Conservation (phyloP, 2,329 filamentous ascomycete genomes). For the Cercospora beticola region DNA sequence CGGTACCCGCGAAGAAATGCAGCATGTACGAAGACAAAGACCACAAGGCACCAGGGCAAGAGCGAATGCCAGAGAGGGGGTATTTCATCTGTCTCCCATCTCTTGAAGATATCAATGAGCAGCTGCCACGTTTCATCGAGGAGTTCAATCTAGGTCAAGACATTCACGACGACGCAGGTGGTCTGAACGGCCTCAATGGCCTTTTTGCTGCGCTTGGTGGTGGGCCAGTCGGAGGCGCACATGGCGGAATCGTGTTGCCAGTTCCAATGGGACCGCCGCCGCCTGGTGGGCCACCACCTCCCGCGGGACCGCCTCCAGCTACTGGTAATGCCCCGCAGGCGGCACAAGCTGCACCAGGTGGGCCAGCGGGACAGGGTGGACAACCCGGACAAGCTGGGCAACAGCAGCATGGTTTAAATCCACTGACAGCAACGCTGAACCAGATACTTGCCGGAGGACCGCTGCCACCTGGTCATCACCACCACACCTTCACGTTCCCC, state of each 20-base stretch:
- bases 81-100: conserved; percentile 19
- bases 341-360: not conserved
- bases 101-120: conserved; percentile 12
- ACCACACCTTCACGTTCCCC: not conserved
- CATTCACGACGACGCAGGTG: conserved; percentile 2
- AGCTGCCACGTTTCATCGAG: conserved; percentile 19
- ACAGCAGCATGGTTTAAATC: not conserved
- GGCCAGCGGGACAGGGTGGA: not conserved
- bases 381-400: not conserved
- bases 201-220: conserved; percentile 5
- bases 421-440: not conserved
- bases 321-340: not conserved
- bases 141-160: conserved; percentile 16
- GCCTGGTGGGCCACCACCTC: not conserved
- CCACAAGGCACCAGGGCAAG: conserved; percentile 5
- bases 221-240: not conserved
- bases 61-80: conserved; percentile 11
- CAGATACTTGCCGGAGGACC: not conserved
- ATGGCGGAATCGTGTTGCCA: conserved; percentile 4
- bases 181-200: not conserved
- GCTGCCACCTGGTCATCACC: not conserved
- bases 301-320: not conserved
- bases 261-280: not conserved
- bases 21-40: conserved; percentile 10
- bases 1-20: not conserved